These are phyloP conservation scores for Zygotorulaspora sp. DNA, from an alignment of 805 yeast species.

Conservation along the genomic window DNA sequence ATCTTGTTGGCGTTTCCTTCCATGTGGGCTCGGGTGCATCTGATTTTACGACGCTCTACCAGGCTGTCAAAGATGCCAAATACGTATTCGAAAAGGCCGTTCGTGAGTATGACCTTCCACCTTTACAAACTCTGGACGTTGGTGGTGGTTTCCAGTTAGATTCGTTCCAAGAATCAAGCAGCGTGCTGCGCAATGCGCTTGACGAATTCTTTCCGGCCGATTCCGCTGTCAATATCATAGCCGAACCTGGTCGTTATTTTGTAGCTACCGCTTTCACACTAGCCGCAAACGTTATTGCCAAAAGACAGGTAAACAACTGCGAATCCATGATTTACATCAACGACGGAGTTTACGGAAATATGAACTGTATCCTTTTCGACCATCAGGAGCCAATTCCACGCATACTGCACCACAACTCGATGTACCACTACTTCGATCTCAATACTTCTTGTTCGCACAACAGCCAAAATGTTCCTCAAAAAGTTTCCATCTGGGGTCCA, in stretches of 20 bases:
- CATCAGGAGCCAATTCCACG: constrained; percentile 76
- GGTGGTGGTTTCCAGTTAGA: constrained; percentile 88
- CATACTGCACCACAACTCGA: constrained; percentile 54
- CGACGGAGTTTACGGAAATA: constrained; percentile 93
- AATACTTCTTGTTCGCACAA: constrained; percentile 22
- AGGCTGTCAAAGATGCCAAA: constrained; percentile 70
- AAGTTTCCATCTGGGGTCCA: constrained; percentile 92
- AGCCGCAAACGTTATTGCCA: constrained; percentile 82
- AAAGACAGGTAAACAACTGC: constrained; percentile 44
- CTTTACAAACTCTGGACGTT: constrained; percentile 63
- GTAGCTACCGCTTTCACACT: constrained; percentile 82
- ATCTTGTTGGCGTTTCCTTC: constrained; percentile 83
- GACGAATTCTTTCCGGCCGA: constrained; percentile 54
- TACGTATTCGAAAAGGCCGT: constrained; percentile 58
- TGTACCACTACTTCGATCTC: constrained; percentile 41
- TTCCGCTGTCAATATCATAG: constrained; percentile 51
- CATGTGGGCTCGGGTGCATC: constrained; percentile 94
- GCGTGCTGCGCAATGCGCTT: constrained; percentile 52
- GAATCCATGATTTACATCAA: constrained; percentile 78
- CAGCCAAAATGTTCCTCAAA: constrained; percentile 16
- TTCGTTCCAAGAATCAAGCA: constrained; percentile 56
- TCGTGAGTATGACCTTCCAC: constrained; percentile 39
- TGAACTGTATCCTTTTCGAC: constrained; percentile 90
- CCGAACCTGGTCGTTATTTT: constrained; percentile 92
- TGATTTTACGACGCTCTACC: constrained; percentile 58